phyloP scores from a whole-genome alignment of 2,329 filamentous ascomycete genomes.

The Xylariaceae sp. region DNA sequence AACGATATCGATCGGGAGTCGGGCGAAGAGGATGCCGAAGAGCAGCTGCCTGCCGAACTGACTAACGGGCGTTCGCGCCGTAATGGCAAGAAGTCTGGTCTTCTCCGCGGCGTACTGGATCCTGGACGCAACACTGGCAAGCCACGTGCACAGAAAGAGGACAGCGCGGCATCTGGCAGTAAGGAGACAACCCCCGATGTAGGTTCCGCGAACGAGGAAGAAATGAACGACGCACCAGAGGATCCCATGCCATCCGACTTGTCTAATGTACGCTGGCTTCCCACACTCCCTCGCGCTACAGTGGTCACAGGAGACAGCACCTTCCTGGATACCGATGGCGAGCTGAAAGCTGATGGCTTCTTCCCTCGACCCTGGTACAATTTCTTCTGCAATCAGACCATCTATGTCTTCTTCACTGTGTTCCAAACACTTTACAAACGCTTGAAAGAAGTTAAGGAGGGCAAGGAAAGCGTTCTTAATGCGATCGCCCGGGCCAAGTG shows the following conservation, averaged over 20 bases:
- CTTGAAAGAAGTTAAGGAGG: constrained; percentile 77
- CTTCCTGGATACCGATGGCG: constrained; percentile 55
- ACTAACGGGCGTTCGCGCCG: constrained; percentile 66
- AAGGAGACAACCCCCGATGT: constrained; percentile 87
- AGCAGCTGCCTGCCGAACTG: constrained; percentile 66
- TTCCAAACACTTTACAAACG: constrained; percentile 89
- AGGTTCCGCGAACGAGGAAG: constrained; percentile 72
- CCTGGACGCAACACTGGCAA: constrained; percentile 68
- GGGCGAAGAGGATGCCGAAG: constrained; percentile 74
- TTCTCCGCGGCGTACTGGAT: constrained; percentile 84
- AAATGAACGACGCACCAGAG: constrained; percentile 60
- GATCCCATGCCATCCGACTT: constrained; percentile 58
- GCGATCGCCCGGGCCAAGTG: constrained; percentile 70
- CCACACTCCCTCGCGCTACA: constrained; percentile 53
- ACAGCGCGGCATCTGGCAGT: constrained; percentile 71
- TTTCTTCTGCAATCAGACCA: constrained; percentile 84
- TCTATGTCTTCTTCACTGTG: constrained; percentile 92
- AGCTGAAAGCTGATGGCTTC: constrained; percentile 71
- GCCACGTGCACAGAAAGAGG: constrained; percentile 70
- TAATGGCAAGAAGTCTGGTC: constrained; percentile 71
- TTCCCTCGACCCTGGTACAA: constrained; percentile 80
- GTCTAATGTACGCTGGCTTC: constrained; percentile 63
- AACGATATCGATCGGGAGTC: constrained; percentile 66
- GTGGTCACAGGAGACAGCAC: constrained; percentile 52
- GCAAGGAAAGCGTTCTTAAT: constrained; percentile 66